Base-by-base conservation (phyloP, 2,329 filamentous ascomycete species). In the Tolypocladium guangdongense region DNA sequence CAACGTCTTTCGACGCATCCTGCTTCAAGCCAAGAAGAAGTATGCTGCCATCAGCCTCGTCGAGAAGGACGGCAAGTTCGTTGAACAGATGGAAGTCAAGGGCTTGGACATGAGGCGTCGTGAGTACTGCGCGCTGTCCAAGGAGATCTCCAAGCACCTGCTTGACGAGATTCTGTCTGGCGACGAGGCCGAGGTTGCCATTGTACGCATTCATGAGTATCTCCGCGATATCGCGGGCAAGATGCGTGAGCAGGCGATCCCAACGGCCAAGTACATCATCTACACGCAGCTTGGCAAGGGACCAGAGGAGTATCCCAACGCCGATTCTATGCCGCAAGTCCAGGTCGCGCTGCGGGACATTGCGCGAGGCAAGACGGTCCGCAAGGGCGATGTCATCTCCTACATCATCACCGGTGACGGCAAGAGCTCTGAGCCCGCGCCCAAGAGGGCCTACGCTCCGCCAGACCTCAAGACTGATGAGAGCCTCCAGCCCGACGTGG, bases 21-120 rank as follows among this genome's bases (percentile, higher is more conserved):
- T 99, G 39, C 78, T 99, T 16, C 93, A 97, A 65, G 92, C 93
- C 33, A 99, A 99, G 80, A 99, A 99, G 78, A 99, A 99, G 76
- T 99, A 99, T 69, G 93, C 93, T 10, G 93, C 93, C 41, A 88
- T 99, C 70, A 97, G 95, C 67, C 83, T 97, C 68, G 83, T 93
- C 7, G 88, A 96, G 63, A 78, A 88, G 24, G 87, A 95, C 63
- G 91, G 90, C 61, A 95, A 92, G 67, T 95, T 86, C 65, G 78
- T 92, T 46, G 92, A 97, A 68, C 92, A 95, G 73, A 87, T 99
- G 71, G 93, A 99, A 68, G 88, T 99, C 65, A 99, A 99, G 72
- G 93, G 93, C 75, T 80, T 99, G 49, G 93, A 99, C 65, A 99
- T 99, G 93, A 90, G 87, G 72, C 84, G 93, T 64, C 86, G 95